Conservation (phyloP, 192 early-diverging fungal species). For the Haplosporangium gracile region DNA sequence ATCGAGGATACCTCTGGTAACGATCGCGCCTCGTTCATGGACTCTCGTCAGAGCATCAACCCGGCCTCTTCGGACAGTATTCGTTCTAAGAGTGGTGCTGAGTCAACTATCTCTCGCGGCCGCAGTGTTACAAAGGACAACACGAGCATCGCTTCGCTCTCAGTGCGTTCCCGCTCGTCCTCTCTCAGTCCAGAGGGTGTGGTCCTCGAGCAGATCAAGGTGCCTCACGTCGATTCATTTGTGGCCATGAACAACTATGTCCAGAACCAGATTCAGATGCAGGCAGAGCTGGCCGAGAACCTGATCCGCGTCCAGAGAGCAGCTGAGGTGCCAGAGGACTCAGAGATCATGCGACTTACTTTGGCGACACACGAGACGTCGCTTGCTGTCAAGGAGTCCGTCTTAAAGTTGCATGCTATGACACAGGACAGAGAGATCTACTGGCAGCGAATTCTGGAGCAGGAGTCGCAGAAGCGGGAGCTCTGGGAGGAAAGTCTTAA, state of each 20-base stretch:
- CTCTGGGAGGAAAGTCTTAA: conserved; percentile 63
- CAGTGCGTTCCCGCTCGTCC: conserved; percentile 39
- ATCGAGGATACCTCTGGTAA: conserved; percentile 57
- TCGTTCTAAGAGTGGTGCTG: conserved; percentile 5
- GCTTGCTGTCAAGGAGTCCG: conserved; percentile 37
- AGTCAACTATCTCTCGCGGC: conserved; percentile 16
- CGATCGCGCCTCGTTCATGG: conserved; percentile 56
- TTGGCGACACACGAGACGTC: conserved; percentile 39
- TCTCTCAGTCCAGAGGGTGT: conserved; percentile 30
- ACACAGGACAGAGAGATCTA: conserved; percentile 59
- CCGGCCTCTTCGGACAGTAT: conserved; percentile 14
- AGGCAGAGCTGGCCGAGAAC: conserved; percentile 67
- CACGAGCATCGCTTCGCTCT: not conserved
- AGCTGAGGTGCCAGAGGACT: conserved; percentile 37
- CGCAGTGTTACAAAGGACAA: conserved; percentile 17
- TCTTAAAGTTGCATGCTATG: conserved; percentile 53
- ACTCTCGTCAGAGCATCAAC: conserved; percentile 31
- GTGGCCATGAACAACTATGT: conserved; percentile 62
- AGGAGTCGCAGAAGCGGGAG: conserved; percentile 62
- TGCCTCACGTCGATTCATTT: conserved; percentile 63
- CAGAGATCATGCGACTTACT: conserved; percentile 44
- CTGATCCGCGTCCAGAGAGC: conserved; percentile 55
- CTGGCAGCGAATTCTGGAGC: conserved; percentile 59
- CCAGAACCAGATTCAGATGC: conserved; percentile 71
- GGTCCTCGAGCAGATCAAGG: not conserved